Base-by-base conservation (phyloP, 2,329 filamentous ascomycete species). In the Fusarium sp. region DNA sequence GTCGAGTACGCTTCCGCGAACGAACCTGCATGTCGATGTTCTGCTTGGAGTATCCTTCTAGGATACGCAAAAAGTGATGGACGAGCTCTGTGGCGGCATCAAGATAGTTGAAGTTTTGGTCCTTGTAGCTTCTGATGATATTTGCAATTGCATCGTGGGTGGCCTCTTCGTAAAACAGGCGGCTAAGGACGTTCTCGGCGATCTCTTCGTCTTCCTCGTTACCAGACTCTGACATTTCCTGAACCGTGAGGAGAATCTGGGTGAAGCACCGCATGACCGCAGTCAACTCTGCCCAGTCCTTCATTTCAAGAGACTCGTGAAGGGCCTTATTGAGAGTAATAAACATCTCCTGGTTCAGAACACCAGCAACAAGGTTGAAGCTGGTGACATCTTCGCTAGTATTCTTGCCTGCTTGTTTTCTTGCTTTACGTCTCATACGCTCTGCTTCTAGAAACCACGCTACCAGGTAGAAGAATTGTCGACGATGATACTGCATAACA, bases 121-220 rank as follows among this genome's bases (percentile, higher is more conserved):
- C 93, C 71, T 96, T 97, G 81, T 96, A 98, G n/a, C 87, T 90
- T 66, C 91, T 86, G 1, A 95, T 84, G 53, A 97, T 92, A 61
- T 89, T 87, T 30, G 95, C 87, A 51, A 99, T 87, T 23, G 92
- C 86, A 65, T 99, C 95, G 74, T 99, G 94, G 0, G 94, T 97
- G 1, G 92, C 88, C 75, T 98, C 94, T 78, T 99, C 96, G 80
- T 99, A 99, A 78, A 99, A 99, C n/a, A 99, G 93, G 64, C 95
- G 92, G 73, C 92, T 96, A 52, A 97, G 88, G 14, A 97, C 97
- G 72, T 99, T 99, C 76, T 99, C 95, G 1, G 96, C 95, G 76
- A 99, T 98, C 72, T 98, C 96, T 75, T 97, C 92, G 70, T 99
- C 93, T n/a, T 97, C 94, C 66, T 97, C 94, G 30, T 92, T 86